Percentiles rank a stretch among this genome's conserved stretches.
Evolutionary conservation across 2,329 filamentous ascomycete genomes (phyloP).

Genomic region (Fusarium pseudocircinatum): DNA sequence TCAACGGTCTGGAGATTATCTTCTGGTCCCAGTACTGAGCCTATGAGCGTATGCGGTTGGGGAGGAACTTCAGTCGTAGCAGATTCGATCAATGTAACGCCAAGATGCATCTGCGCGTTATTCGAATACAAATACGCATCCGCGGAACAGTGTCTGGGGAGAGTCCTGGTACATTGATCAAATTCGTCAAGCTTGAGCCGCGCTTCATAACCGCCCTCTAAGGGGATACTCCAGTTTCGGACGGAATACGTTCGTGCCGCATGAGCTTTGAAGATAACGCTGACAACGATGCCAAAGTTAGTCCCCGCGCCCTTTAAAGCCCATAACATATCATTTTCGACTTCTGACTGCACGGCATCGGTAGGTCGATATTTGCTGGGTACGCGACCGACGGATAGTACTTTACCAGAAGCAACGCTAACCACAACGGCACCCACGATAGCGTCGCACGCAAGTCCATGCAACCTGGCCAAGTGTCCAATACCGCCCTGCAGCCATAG

Average conservation of each 20-base stretch:
- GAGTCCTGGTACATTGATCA: constrained; percentile 49
- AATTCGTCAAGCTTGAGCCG: constrained; percentile 52
- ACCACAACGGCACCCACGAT: constrained; percentile 69
- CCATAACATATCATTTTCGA: constrained; percentile 64
- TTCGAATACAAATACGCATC: constrained; percentile 68
- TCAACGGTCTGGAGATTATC: constrained; percentile 52
- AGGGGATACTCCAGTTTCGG: constrained; percentile 53
- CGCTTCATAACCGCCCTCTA: constrained; percentile 44
- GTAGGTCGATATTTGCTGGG: constrained; percentile 55
- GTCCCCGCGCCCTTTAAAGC: constrained; percentile 67
- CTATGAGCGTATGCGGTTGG: constrained; percentile 69
- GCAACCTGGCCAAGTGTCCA: constrained; percentile 62
- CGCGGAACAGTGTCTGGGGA: constrained; percentile 56
- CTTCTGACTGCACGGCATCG: constrained; percentile 53
- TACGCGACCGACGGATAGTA: constrained; percentile 62
- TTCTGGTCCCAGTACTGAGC: constrained; percentile 48
- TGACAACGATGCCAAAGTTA: constrained; percentile 67
- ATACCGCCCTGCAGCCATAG: constrained; percentile 73
- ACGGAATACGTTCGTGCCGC: constrained; percentile 52
- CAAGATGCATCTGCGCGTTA: constrained; percentile 56
- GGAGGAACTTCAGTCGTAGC: constrained; percentile 59
- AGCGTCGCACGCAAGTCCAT: constrained; percentile 68
- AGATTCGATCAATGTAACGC: constrained; percentile 54
- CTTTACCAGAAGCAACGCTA: constrained; percentile 57
- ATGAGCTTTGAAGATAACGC: constrained; percentile 60